These are phyloP conservation scores for Metarhizium rileyi DNA, from an alignment of 2,329 filamentous ascomycete species.

Conservation along the genomic window DNA sequence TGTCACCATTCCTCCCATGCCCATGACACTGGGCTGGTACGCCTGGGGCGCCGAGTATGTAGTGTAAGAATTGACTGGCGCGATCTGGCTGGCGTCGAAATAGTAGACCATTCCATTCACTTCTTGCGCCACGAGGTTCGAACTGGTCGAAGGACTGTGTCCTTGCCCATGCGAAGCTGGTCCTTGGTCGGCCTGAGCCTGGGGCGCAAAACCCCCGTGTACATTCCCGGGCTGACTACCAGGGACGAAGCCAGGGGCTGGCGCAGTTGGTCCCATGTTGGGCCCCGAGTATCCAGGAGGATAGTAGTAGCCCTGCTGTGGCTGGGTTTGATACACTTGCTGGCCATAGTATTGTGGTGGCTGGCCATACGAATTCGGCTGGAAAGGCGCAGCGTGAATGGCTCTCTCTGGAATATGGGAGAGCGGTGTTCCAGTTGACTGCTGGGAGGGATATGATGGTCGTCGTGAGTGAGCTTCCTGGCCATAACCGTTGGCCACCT, in stretches of 20 bases:
- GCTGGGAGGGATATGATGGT: conserved; percentile 59
- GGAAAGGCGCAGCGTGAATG: conserved; percentile 84
- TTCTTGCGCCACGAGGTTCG: conserved; percentile 66
- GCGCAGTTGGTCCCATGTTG: conserved; percentile 40
- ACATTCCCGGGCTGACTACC: conserved; percentile 37
- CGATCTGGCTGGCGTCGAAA: conserved; percentile 68
- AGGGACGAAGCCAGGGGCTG: conserved; percentile 48
- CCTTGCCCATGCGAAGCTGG: conserved; percentile 20
- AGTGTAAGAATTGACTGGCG: conserved; percentile 40
- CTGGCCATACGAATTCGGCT: conserved; percentile 58
- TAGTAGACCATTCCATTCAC: conserved; percentile 96
- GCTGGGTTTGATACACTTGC: conserved; percentile 29
- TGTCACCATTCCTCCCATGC: conserved; percentile 75
- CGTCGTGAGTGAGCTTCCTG: conserved; percentile 57
- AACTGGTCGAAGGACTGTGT: conserved; percentile 16
- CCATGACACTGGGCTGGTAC: conserved; percentile 50
- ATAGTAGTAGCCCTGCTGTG: conserved; percentile 60
- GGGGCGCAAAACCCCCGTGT: conserved; percentile 31
- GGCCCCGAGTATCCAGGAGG: conserved; percentile 39
- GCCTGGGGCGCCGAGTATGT: conserved; percentile 38
- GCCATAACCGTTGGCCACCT: conserved; percentile 49
- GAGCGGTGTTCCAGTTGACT: conserved; percentile 67
- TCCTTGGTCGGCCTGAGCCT: conserved; percentile 29
- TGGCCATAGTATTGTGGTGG: conserved; percentile 47
- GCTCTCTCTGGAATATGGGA: conserved; percentile 90